Percentiles rank a stretch among this genome's conserved stretches.
Conservation (phyloP, 2,329 filamentous ascomycete species). For the Lasiodiplodia sp. region DNA sequence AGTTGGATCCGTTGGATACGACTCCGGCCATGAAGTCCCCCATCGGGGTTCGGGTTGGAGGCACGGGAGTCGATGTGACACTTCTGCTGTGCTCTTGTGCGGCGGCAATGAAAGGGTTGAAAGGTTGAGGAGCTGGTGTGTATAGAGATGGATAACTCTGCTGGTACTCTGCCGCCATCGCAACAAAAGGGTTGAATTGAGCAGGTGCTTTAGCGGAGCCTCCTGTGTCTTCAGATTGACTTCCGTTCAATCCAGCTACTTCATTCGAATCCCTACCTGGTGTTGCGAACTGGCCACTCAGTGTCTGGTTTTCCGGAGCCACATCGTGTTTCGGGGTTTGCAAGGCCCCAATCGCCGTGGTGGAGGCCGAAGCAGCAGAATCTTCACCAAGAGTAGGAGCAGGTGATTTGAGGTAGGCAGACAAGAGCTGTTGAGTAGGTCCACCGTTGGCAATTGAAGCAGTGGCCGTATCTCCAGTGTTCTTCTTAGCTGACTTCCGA, state of each 20-base stretch:
- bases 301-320: background rate
- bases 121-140: background rate
- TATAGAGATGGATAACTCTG: background rate
- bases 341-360: background rate
- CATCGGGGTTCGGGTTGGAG: background rate
- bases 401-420: background rate
- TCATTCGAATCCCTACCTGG: background rate
- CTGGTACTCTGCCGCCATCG: constrained; percentile 19
- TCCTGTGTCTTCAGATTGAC: background rate
- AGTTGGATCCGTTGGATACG: background rate
- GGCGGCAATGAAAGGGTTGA: constrained; percentile 13
- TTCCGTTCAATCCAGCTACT: background rate
- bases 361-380: background rate
- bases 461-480: constrained; percentile 1
- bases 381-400: background rate
- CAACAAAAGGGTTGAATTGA: background rate
- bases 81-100: constrained; percentile 21
- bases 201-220: background rate
- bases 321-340: background rate
- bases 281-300: background rate
- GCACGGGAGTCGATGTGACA: constrained; percentile 1
- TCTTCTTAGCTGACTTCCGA: constrained; percentile 19
- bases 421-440: background rate
- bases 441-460: background rate
- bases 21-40: background rate